phyloP scores from a whole-genome alignment of 257 asterid genomes.

The Solanum tarapatanum region DNA sequence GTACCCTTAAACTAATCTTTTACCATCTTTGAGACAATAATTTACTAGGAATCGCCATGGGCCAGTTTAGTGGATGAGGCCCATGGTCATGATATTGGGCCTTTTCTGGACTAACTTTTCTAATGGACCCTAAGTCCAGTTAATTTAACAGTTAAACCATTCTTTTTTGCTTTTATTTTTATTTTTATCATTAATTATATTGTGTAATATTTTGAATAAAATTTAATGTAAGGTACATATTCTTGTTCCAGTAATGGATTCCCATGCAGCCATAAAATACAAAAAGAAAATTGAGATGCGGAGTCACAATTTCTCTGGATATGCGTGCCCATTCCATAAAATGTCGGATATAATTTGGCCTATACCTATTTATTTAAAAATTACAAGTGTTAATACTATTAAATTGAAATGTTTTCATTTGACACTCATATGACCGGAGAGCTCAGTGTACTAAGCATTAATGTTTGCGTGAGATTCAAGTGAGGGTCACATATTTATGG shows the following conservation, averaged over 20 bases:
- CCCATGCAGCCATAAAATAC: not conserved
- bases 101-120: not conserved
- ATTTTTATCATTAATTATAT: not conserved
- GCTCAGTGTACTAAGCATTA: not conserved
- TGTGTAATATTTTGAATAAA: not conserved
- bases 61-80: not conserved
- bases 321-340: not conserved
- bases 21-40: no score
- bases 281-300: not conserved
- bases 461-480: no score
- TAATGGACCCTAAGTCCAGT: not conserved
- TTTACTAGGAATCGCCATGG: not conserved
- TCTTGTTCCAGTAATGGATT: not conserved
- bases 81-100: not conserved
- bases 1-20: no score
- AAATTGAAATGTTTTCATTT: not conserved
- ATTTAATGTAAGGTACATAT: not conserved
- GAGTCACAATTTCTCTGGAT: not conserved
- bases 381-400: not conserved
- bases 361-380: not conserved
- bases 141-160: not conserved
- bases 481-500: not conserved
- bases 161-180: not conserved
- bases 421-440: fast-evolving
- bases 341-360: not conserved